phyloP scores from a whole-genome alignment of 805 yeast species.

The Ogataea dorogensis region DNA sequence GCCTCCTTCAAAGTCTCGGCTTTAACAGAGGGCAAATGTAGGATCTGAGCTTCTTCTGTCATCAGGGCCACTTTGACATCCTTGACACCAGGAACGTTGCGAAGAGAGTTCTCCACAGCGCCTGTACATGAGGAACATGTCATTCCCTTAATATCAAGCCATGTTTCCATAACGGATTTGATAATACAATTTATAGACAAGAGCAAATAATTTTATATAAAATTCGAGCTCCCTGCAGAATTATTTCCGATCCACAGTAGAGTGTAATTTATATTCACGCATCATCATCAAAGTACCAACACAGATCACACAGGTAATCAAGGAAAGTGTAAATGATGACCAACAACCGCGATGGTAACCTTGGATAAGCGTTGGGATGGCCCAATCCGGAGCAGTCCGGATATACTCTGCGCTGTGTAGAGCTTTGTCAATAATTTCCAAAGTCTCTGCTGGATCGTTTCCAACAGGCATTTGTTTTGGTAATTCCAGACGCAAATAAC shows the following conservation, averaged over 20 bases:
- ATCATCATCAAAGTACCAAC: constrained; percentile 7
- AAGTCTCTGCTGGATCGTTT: constrained; percentile 39
- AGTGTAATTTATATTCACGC: constrained; percentile 47
- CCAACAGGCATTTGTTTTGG: constrained; percentile 33
- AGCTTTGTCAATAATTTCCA: constrained; percentile 49
- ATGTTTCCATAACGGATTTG: constrained; percentile 1
- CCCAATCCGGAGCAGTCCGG: constrained; percentile 51
- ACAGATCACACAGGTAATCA: constrained; percentile 33
- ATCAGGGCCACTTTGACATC: constrained; percentile 64
- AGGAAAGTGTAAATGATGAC: constrained; percentile 48
- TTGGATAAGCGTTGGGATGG: constrained; percentile 43
- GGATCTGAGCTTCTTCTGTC: constrained; percentile 68
- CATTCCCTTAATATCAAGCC: constrained; percentile 63
- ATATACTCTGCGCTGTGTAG: constrained; percentile 56
- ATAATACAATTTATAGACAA: neutral
- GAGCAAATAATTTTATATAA: neutral
- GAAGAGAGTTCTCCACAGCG: constrained; percentile 46
- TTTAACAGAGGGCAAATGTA: constrained; percentile 40
- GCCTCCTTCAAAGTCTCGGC: constrained; percentile 42
- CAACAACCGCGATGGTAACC: constrained; percentile 55
- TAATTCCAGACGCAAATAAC: constrained; percentile 31
- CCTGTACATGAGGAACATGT: constrained; percentile 86
- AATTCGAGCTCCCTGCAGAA: no score
- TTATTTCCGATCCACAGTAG: constrained; percentile 43
- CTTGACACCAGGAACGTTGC: constrained; percentile 25